phyloP scores from a whole-genome alignment of 2,329 filamentous ascomycete genomes.

The Trichothecium sympodiale region DNA sequence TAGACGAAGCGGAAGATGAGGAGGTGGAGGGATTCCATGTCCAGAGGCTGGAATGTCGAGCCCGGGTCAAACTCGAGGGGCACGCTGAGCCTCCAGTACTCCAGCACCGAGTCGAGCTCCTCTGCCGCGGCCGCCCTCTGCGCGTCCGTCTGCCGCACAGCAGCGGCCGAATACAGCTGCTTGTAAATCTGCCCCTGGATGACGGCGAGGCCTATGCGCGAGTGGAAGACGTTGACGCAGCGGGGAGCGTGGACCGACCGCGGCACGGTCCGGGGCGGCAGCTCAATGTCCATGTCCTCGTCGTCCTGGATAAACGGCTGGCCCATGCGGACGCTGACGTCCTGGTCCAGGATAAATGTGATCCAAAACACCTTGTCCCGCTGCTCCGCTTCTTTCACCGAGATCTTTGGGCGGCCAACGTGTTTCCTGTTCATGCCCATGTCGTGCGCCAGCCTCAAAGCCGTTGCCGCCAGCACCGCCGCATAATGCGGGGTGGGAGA shows the following conservation, averaged over 20 bases:
- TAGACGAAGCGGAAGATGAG: too few relatives aligned
- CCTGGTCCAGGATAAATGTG: conserved; percentile 12
- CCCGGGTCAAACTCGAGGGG: too few relatives aligned
- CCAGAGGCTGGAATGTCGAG: too few relatives aligned
- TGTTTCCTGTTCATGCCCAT: conserved; percentile 11
- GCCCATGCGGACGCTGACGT: conserved; percentile 13
- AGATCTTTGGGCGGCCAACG: too few relatives aligned
- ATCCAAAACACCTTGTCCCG: conserved; percentile 14
- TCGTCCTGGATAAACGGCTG: conserved; percentile 14
- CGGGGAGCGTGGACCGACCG: conserved; percentile 6
- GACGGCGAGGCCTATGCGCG: conserved; percentile 12
- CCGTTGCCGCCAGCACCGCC: conserved; percentile 10
- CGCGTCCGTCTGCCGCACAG: conserved; percentile 9
- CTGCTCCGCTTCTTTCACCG: conserved; percentile 6
- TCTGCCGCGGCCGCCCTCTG: conserved; percentile 8
- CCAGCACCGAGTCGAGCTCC: conserved; percentile 10
- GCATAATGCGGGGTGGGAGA: conserved; percentile 11
- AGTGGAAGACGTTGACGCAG: conserved; percentile 10
- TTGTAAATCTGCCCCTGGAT: conserved; percentile 15
- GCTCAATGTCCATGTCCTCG: conserved; percentile 17
- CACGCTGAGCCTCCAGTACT: conserved; percentile 16
- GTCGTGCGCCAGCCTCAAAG: conserved; percentile 12
- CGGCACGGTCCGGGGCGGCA: too few relatives aligned
- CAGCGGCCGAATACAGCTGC: conserved; percentile 12
- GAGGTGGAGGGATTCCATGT: too few relatives aligned